Conservation (phyloP, 2,329 filamentous ascomycete species). For the Cladophialophora exuberans region DNA sequence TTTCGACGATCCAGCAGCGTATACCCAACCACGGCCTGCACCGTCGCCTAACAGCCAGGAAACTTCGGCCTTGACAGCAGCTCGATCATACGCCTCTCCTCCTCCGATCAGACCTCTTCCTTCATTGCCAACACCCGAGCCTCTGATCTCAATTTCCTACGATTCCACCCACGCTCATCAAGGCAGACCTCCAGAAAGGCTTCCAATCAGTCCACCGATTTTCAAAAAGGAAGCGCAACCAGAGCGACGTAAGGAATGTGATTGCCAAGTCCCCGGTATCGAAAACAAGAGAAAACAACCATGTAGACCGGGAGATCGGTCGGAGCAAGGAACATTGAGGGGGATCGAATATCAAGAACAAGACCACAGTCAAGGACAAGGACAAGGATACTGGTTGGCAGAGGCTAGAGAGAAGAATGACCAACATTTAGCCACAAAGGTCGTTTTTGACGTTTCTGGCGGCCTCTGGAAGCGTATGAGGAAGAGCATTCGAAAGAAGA, state of each 20-base stretch:
- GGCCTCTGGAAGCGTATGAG: not conserved
- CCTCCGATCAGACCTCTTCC: not conserved
- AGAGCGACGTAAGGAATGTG: no score
- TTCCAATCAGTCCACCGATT: constrained; percentile 1
- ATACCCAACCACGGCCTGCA: constrained; percentile 1
- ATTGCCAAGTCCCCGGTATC: not conserved
- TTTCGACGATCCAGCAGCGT: constrained; percentile 3
- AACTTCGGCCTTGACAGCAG: not conserved
- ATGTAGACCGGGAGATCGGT: constrained; percentile 7
- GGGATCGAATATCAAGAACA: not conserved
- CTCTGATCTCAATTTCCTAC: constrained; percentile 2
- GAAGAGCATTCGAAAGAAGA: not conserved
- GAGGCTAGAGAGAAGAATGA: not conserved
- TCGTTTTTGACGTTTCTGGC: not conserved
- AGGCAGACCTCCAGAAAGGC: not conserved
- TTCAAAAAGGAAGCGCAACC: no score
- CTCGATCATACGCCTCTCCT: not conserved
- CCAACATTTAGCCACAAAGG: not conserved
- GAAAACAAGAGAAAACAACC: not conserved
- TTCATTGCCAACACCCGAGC: not conserved
- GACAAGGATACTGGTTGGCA: not conserved
- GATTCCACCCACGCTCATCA: not conserved
- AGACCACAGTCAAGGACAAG: not conserved
- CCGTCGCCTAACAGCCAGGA: not conserved
- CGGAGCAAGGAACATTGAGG: constrained; percentile 7